phyloP scores from a whole-genome alignment of 1,284 basidiomycete genomes.

The Pterula multifida region DNA sequence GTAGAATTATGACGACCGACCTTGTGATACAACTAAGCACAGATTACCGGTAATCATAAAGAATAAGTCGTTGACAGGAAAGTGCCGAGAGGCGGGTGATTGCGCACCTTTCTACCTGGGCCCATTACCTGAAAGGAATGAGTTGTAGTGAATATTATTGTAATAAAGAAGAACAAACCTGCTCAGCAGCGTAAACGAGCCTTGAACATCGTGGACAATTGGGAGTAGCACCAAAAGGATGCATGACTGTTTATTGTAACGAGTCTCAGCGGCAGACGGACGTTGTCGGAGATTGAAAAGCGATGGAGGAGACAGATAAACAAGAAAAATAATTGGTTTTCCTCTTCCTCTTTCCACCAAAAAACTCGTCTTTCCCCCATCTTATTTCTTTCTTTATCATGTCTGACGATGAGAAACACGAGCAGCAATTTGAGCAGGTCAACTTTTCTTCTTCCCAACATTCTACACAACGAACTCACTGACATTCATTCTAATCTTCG shows the following conservation, averaged over 20 bases:
- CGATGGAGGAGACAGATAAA: slow-evolving; percentile 12
- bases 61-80: neutral
- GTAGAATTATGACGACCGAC: slow-evolving; percentile 21
- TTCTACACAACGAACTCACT: too few species aligned
- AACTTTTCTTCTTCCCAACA: slow-evolving; percentile 8
- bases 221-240: slow-evolving; percentile 54
- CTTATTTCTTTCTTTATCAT: slow-evolving; percentile 21
- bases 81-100: neutral
- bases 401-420: slow-evolving; percentile 68
- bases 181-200: slow-evolving; percentile 71
- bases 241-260: slow-evolving; percentile 27
- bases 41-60: neutral
- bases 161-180: slow-evolving; percentile 31
- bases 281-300: neutral
- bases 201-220: slow-evolving; percentile 56
- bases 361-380: slow-evolving; percentile 2
- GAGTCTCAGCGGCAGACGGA: neutral
- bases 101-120: slow-evolving; percentile 62
- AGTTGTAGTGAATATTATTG: slow-evolving; percentile 6
- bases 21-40: slow-evolving; percentile 73
- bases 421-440: slow-evolving; percentile 66
- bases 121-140: slow-evolving; percentile 51
- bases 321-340: slow-evolving; percentile 13
- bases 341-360: slow-evolving; percentile 12
- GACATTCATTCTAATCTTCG: slow-evolving; percentile 6